These are phyloP conservation scores for Cladosporium phlei DNA, from an alignment of 2,329 filamentous ascomycete species.

Conservation along the genomic window DNA sequence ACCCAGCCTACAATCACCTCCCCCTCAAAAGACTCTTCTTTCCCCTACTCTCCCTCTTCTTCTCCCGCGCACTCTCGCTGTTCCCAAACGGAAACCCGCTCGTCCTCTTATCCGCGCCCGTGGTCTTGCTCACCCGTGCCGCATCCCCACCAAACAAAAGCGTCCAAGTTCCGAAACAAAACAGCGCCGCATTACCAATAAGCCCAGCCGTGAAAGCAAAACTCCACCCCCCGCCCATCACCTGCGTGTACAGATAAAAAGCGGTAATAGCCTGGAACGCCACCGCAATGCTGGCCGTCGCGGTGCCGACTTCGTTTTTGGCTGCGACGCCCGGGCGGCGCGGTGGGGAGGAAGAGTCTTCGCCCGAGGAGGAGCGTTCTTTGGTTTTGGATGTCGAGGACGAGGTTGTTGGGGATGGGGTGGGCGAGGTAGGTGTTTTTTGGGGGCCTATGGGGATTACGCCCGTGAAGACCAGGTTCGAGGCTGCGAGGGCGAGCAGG, in stretches of 20 bases:
- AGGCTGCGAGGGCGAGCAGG: conserved; percentile 59
- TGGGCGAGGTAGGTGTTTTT: neutral
- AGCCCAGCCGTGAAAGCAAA: conserved; percentile 56
- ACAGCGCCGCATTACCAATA: conserved; percentile 53
- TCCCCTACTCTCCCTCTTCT: conserved; percentile 28
- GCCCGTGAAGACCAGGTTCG: conserved; percentile 66
- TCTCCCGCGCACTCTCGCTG: conserved; percentile 27
- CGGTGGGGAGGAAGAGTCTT: conserved; percentile 1
- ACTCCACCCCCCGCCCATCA: conserved; percentile 50
- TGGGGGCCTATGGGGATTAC: conserved; percentile 55
- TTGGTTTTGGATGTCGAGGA: conserved; percentile 3
- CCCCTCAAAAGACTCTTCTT: conserved; percentile 22
- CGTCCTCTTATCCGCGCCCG: conserved; percentile 63
- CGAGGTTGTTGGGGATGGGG: neutral
- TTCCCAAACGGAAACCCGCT: conserved; percentile 64
- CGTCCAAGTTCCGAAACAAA: conserved; percentile 61
- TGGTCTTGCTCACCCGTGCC: conserved; percentile 57
- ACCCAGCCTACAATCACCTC: conserved; percentile 7
- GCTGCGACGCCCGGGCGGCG: neutral
- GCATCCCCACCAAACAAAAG: conserved; percentile 52
- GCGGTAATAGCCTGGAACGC: conserved; percentile 53
- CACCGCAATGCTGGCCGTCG: conserved; percentile 5
- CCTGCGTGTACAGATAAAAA: conserved; percentile 66
- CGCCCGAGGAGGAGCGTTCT: conserved; percentile 13
- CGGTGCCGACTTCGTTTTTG: conserved; percentile 10